phyloP scores from a whole-genome alignment of 192 early-diverging fungal species.

The Gigaspora rosea region DNA sequence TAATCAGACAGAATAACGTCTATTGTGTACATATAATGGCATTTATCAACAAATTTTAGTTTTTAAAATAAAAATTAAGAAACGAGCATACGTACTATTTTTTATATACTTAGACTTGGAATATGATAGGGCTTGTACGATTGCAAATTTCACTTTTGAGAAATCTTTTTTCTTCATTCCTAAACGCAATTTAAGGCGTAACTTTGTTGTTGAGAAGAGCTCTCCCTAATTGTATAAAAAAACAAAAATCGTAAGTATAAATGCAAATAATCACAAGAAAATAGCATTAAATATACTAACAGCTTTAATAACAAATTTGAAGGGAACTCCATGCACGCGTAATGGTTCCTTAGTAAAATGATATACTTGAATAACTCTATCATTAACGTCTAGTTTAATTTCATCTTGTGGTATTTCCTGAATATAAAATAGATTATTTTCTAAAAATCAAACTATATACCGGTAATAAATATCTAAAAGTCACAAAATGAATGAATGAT shows the following conservation, averaged over 20 bases:
- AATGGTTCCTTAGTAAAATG: no score
- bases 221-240: conserved; percentile 55
- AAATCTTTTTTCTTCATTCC: conserved; percentile 87
- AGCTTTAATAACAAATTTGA: no score
- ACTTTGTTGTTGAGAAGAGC: conserved; percentile 66
- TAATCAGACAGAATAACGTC: conserved; percentile 39
- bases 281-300: no score
- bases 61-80: not conserved
- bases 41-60: no score
- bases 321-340: no score
- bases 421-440: conserved; percentile 13
- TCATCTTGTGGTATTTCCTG: conserved; percentile 55
- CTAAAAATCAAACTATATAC: not conserved
- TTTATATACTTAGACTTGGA: conserved; percentile 18
- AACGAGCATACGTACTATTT: conserved; percentile 32
- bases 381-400: conserved; percentile 35
- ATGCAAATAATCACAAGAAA: not conserved
- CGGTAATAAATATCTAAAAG: not conserved
- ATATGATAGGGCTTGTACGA: conserved; percentile 33
- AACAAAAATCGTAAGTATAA: not conserved
- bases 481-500: not conserved
- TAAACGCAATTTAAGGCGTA: conserved; percentile 66
- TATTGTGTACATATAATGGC: not conserved
- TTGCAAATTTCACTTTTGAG: conserved; percentile 60
- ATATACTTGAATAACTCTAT: conserved; percentile 32